A percentile compares a stretch with the other conserved stretches of the same genome.
Evolutionary conservation across 2,329 filamentous ascomycete genomes (phyloP).

Genomic region (Rhinocladiella mackenziei): DNA sequence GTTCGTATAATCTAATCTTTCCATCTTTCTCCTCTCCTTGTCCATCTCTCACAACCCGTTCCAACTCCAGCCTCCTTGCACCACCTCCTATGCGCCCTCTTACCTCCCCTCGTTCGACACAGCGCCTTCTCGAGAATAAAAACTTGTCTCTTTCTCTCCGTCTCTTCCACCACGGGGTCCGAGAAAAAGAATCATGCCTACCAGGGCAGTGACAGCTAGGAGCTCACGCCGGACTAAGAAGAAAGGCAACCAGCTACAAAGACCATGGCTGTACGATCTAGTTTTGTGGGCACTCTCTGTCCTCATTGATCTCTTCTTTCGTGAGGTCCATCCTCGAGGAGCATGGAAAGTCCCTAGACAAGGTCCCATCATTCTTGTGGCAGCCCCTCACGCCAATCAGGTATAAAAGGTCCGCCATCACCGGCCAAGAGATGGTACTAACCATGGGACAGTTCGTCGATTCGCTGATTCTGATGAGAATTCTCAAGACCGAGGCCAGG

Average conservation of each 20-base stretch:
- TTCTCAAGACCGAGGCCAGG: constrained; percentile 77
- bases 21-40: too few species aligned
- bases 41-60: too few species aligned
- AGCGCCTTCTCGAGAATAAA: too few species aligned
- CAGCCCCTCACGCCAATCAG: constrained; percentile 94
- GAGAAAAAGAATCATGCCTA: too few species aligned
- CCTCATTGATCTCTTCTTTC: constrained; percentile 93
- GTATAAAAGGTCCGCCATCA: constrained; percentile 46
- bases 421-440: constrained; percentile 1
- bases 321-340: constrained; percentile 90
- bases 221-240: constrained; percentile 27
- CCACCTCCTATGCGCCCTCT: too few species aligned
- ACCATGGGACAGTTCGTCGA: constrained; percentile 75
- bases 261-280: constrained; percentile 49
- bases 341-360: constrained; percentile 89
- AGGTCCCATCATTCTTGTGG: constrained; percentile 90
- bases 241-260: constrained; percentile 41
- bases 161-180: too few species aligned
- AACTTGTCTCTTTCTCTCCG: too few species aligned
- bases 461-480: constrained; percentile 86
- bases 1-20: too few species aligned
- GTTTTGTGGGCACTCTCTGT: constrained; percentile 54
- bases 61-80: too few species aligned
- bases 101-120: too few species aligned
- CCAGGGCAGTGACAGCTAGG: too few species aligned